Evolutionary conservation across 2,329 filamentous ascomycete genomes (phyloP).

Genomic region (Aspergillus amoenus): DNA sequence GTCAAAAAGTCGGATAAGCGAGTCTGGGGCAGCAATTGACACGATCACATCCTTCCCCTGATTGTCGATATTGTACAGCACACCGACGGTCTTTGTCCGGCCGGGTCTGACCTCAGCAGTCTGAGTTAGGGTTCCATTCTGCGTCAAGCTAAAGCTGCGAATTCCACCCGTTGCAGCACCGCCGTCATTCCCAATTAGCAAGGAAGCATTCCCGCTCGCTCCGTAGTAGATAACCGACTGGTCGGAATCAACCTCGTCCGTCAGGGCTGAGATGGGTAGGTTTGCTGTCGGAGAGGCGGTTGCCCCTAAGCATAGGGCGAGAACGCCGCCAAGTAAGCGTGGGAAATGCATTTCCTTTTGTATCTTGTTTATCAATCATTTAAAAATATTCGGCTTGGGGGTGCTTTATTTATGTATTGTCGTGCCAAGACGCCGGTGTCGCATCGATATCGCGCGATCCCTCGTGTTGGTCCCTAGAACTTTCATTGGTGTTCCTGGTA

Average conservation of each 20-base stretch:
- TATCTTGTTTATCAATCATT: no score
- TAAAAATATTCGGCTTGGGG: no score
- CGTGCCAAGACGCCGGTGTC: neutral
- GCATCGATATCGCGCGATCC: neutral
- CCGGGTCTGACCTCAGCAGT: neutral
- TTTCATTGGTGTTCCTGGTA: neutral
- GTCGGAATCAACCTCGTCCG: constrained; percentile 2
- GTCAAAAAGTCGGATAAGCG: neutral
- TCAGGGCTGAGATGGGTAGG: neutral
- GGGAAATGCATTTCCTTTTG: neutral
- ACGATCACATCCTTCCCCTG: neutral
- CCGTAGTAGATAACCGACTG: constrained; percentile 2
- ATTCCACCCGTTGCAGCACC: constrained; percentile 6
- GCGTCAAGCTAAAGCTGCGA: neutral
- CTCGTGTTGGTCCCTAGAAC: neutral
- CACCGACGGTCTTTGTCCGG: constrained; percentile 6
- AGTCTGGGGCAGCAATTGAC: constrained; percentile 2
- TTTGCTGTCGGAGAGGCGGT: neutral
- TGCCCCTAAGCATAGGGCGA: neutral
- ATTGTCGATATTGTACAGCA: neutral
- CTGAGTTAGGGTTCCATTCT: neutral
- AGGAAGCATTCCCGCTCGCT: neutral
- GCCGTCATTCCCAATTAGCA: constrained; percentile 8
- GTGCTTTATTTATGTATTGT: no score
- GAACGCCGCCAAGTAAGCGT: neutral